Conservation (phyloP, 345 rosid species). For the Melaleuca quinquenervia region DNA sequence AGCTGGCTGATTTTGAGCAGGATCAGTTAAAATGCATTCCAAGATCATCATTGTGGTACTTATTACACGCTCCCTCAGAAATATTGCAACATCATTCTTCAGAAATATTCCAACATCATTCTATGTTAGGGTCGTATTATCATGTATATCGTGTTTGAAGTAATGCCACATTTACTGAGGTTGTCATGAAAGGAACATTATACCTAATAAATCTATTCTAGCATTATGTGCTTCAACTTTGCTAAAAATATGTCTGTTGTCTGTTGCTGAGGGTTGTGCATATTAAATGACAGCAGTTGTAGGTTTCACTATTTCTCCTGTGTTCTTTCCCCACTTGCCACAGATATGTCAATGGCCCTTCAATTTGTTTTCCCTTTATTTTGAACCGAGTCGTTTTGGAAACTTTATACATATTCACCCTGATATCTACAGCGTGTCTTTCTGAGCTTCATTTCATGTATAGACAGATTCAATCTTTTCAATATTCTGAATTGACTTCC, state of each 20-base stretch:
- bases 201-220: not conserved
- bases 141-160: not conserved
- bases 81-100: not conserved
- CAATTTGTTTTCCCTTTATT: not conserved
- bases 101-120: not conserved
- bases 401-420: not conserved
- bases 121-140: not conserved
- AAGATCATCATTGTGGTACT: constrained; percentile 55
- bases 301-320: not conserved
- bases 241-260: not conserved
- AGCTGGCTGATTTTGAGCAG: constrained; percentile 27
- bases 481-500: not conserved
- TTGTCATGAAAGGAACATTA: not conserved
- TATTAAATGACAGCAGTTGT: not conserved
- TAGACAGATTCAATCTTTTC: not conserved
- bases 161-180: not conserved
- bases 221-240: not conserved
- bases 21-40: constrained; percentile 16
- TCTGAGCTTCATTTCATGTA: not conserved
- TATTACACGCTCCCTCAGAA: not conserved
- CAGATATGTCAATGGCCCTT: not conserved
- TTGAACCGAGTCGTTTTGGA: not conserved
- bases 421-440: not conserved
- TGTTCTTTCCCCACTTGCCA: not conserved
- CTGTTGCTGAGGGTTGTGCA: not conserved